These are phyloP conservation scores for Geotrichum macrosporum DNA, from an alignment of 1,139 yeast species.

Conservation along the genomic window DNA sequence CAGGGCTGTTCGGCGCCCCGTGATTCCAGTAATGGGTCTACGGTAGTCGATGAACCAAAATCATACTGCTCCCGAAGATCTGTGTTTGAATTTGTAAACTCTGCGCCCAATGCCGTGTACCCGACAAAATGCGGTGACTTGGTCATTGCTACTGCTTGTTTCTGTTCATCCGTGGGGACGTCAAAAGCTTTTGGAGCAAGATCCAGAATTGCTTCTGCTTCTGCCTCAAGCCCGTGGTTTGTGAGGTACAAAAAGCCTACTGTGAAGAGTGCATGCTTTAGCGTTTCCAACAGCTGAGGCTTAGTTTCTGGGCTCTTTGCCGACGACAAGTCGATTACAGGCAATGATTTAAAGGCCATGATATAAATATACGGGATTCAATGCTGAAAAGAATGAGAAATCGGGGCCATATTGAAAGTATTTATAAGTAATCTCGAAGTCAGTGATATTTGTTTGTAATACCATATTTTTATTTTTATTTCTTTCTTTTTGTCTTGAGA, in stretches of 20 bases:
- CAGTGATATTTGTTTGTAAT: no score
- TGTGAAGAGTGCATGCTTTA: conserved; percentile 54
- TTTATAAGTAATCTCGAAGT: no score
- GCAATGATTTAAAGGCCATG: conserved; percentile 30
- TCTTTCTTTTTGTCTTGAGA: no score
- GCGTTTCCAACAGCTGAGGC: conserved; percentile 44
- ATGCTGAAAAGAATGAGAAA: no score
- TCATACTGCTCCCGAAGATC: conserved; percentile 71
- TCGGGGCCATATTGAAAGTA: no score
- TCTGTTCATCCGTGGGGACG: conserved; percentile 51
- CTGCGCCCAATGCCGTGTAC: conserved; percentile 61
- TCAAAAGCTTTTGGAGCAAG: conserved; percentile 51
- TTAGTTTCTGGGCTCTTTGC: conserved; percentile 41
- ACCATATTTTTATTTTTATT: no score
- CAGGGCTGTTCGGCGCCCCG: conserved; percentile 36
- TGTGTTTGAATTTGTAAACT: conserved; percentile 54
- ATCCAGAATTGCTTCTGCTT: conserved; percentile 43
- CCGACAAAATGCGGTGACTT: conserved; percentile 65
- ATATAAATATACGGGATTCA: no score
- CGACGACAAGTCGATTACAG: conserved; percentile 35
- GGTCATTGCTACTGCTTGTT: conserved; percentile 51
- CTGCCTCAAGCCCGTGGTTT: conserved; percentile 46
- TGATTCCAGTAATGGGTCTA: conserved; percentile 22
- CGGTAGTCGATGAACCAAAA: conserved; percentile 55
- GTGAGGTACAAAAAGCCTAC: conserved; percentile 57